Evolutionary conservation across 352 stramenopile species (phyloP), one percentile per base, ranked within the genome.

Genomic region (Pythium volutum): DNA sequence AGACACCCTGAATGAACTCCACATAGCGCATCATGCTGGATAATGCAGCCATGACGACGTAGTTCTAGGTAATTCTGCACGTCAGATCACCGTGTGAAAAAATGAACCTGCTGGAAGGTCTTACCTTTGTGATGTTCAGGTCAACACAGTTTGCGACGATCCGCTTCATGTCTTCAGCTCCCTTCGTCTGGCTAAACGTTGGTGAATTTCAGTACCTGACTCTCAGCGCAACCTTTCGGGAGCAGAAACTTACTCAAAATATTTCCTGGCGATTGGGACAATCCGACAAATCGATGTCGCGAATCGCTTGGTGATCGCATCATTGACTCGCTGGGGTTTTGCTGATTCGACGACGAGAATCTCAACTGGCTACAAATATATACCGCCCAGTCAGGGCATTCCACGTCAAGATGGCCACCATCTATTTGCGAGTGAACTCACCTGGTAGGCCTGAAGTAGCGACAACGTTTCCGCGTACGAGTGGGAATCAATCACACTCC

Each of bases 1-100:
- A 88, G 7, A 95, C 78, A 11, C 86, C 86, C 74, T 95, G 86
- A 34, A 92, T 90, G 50, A 84, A 91, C 62, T 95, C 87, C 31
- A 94, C 71, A 67, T 95, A 95, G 63, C 89, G 81, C 75, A 94
- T 86, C 50, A 92, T 61, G 56, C 84, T 92, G 1, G 84, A 78
- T 5, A 93, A 77, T 2, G 87, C 81, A 6, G 80, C 87, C 83
- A 92, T 95, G 26, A 77, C 70, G 20, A 95, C 78, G 53, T 95
- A 93, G 42, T 94, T 91, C 87, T 95, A 26, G 22, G 18, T 42
- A 1, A 51, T n/a, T 20, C 18, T 27, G 25, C 36, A 55, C 20
- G 3, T 47, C 4, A n/a, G 3, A 43, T 43, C 36, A 43, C 31
- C 31, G 61, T 38, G 42, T 48, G 52, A 47, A 18, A 38, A 20